Conservation (phyloP, 1,139 yeast species). For the Scheffersomyces stambukii region DNA sequence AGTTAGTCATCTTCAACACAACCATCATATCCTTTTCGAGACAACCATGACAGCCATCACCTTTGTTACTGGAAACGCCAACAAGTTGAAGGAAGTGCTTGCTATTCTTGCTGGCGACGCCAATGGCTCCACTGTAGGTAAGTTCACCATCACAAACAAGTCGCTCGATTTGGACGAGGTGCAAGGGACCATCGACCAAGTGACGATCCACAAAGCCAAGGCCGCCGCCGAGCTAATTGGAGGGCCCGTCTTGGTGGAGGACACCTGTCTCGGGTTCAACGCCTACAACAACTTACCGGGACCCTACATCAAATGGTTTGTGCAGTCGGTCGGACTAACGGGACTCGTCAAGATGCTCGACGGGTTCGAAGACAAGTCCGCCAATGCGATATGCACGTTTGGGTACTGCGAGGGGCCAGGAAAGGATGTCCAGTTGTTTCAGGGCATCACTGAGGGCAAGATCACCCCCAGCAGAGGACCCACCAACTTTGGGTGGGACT, state of each 20-base stretch:
- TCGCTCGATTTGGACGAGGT: constrained; percentile 81
- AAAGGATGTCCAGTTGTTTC: constrained; percentile 64
- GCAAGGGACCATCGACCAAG: constrained; percentile 83
- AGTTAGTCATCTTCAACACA: neutral
- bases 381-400: constrained; percentile 87
- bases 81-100: constrained; percentile 80
- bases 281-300: constrained; percentile 88
- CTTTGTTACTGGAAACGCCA: constrained; percentile 84
- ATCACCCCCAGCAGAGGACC: constrained; percentile 81
- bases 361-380: constrained; percentile 80
- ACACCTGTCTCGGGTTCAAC: constrained; percentile 81
- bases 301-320: constrained; percentile 88
- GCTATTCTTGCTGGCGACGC: constrained; percentile 46
- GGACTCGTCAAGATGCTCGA: constrained; percentile 74
- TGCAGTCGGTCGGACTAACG: constrained; percentile 62
- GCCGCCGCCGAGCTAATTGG: constrained; percentile 59
- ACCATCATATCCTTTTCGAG: neutral
- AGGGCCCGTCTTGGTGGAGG: constrained; percentile 92
- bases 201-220: constrained; percentile 75
- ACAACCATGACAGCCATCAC: constrained; percentile 37
- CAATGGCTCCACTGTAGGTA: constrained; percentile 40
- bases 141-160: constrained; percentile 51
- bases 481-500: constrained; percentile 90
- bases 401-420: constrained; percentile 89
- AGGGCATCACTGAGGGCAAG: constrained; percentile 76